These are phyloP conservation scores for Cynanchum wilfordii DNA, from an alignment of 257 asterid genomes.

Conservation along the genomic window DNA sequence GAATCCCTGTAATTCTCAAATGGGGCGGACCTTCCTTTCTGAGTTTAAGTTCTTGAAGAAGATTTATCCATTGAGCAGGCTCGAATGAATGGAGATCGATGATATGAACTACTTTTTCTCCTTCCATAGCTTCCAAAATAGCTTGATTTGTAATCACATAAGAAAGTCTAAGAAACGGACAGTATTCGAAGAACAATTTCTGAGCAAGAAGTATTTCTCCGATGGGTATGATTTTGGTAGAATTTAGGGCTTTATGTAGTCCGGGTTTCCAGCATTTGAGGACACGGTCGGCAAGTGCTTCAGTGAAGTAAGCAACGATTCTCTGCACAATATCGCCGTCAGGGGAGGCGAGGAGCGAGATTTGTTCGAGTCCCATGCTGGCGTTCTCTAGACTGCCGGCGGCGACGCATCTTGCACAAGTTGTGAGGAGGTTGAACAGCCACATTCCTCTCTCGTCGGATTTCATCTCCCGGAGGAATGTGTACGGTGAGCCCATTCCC, in stretches of 20 bases:
- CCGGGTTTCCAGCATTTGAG: constrained; percentile 59
- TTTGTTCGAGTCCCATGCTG: constrained; percentile 52
- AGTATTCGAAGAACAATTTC: constrained; percentile 48
- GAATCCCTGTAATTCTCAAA: constrained; percentile 59
- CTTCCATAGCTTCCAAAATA: constrained; percentile 72
- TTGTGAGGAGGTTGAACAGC: constrained; percentile 48
- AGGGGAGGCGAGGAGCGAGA: constrained; percentile 63
- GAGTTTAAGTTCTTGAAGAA: constrained; percentile 41
- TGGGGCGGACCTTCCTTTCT: constrained; percentile 72
- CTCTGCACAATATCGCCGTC: constrained; percentile 78
- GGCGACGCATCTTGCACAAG: constrained; percentile 62
- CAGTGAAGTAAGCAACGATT: constrained; percentile 57
- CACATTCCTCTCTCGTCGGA: constrained; percentile 71
- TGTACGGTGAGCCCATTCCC: constrained; percentile 46
- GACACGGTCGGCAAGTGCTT: constrained; percentile 71
- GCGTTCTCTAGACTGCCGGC: constrained; percentile 59
- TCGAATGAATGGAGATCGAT: constrained; percentile 54
- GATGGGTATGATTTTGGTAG: constrained; percentile 28
- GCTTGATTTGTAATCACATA: constrained; percentile 69
- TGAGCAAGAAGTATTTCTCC: constrained; percentile 36
- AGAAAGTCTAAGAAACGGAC: constrained; percentile 61
- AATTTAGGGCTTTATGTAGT: constrained; percentile 57
- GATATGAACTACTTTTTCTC: constrained; percentile 60
- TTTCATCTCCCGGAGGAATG: constrained; percentile 50
- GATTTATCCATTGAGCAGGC: constrained; percentile 62